phyloP scores from a whole-genome alignment of 352 stramenopile species.

The Pythium oligandrum region DNA sequence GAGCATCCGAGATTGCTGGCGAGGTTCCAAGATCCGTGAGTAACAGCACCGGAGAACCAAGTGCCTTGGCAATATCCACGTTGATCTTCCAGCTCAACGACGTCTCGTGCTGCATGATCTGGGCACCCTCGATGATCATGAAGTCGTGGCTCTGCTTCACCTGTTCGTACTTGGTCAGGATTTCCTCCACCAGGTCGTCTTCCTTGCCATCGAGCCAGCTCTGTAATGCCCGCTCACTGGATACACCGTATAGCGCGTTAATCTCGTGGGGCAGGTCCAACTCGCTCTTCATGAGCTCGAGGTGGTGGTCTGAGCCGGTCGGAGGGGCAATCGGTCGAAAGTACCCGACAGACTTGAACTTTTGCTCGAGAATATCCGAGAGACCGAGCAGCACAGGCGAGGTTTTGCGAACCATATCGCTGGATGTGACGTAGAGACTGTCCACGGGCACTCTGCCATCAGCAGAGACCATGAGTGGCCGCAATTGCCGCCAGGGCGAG shows the following conservation, averaged over 20 bases:
- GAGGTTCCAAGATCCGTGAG: conserved; percentile 45
- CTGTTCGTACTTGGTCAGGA: conserved; percentile 56
- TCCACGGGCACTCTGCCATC: conserved; percentile 37
- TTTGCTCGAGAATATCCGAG: conserved; percentile 65
- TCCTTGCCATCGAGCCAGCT: conserved; percentile 49
- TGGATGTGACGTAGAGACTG: conserved; percentile 68
- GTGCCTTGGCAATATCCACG: conserved; percentile 65
- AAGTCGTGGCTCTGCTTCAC: conserved; percentile 64
- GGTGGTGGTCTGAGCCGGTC: conserved; percentile 46
- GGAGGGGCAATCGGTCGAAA: conserved; percentile 71
- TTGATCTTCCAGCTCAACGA: conserved; percentile 81
- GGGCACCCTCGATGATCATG: conserved; percentile 79
- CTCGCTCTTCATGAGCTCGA: conserved; percentile 63
- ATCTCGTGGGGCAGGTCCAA: conserved; percentile 41
- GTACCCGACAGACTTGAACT: conserved; percentile 67
- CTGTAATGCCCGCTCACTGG: conserved; percentile 44
- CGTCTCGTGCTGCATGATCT: conserved; percentile 59
- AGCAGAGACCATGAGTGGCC: background rate
- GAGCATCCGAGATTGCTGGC: conserved; percentile 18
- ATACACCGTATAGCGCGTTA: conserved; percentile 54
- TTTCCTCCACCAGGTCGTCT: conserved; percentile 67
- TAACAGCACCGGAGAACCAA: conserved; percentile 58
- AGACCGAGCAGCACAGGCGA: conserved; percentile 68
- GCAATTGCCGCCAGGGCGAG: background rate
- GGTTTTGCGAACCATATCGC: conserved; percentile 51